Conservation (phyloP, 805 yeast species). For the Nakazawaea anatomiae region DNA sequence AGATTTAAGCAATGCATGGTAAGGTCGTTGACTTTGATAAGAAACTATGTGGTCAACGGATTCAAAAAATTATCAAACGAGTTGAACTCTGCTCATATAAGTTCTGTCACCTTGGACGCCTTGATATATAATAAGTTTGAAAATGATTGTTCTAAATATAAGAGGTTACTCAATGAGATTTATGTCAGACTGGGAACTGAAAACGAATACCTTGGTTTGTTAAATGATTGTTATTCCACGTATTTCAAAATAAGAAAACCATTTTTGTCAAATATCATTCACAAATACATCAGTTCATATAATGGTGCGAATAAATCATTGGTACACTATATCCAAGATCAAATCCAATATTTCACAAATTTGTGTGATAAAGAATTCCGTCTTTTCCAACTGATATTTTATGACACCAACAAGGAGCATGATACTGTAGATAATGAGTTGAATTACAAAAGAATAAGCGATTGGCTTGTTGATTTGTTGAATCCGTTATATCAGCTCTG, state of each 20-base stretch:
- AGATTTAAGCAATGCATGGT: slow-evolving; percentile 81
- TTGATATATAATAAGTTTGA: slow-evolving; percentile 62
- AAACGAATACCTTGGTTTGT: slow-evolving; percentile 54
- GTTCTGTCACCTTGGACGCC: slow-evolving; percentile 50
- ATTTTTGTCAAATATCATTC: slow-evolving; percentile 36
- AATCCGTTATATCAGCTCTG: slow-evolving; percentile 76
- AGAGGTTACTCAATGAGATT: slow-evolving; percentile 20
- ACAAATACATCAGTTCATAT: slow-evolving; percentile 16
- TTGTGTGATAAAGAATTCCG: slow-evolving; percentile 55
- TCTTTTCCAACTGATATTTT: slow-evolving; percentile 53
- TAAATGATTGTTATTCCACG: slow-evolving; percentile 55
- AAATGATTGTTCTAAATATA: slow-evolving; percentile 17
- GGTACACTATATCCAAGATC: slow-evolving; percentile 57
- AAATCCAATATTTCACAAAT: slow-evolving; percentile 53
- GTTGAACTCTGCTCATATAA: slow-evolving; percentile 13
- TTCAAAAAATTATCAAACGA: slow-evolving; percentile 27
- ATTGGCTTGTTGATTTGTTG: slow-evolving; percentile 57
- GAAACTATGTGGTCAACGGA: slow-evolving; percentile 54
- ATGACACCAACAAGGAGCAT: slow-evolving; percentile 16
- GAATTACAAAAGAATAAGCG: slow-evolving; percentile 34
- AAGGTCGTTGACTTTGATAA: slow-evolving; percentile 68
- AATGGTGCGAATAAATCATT: slow-evolving; percentile 28
- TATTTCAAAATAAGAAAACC: slow-evolving; percentile 55
- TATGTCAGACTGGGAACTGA: slow-evolving; percentile 20
- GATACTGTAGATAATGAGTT: slow-evolving; percentile 2